phyloP scores from a whole-genome alignment of 352 stramenopile species.

The Saprolegnia parasitica region DNA sequence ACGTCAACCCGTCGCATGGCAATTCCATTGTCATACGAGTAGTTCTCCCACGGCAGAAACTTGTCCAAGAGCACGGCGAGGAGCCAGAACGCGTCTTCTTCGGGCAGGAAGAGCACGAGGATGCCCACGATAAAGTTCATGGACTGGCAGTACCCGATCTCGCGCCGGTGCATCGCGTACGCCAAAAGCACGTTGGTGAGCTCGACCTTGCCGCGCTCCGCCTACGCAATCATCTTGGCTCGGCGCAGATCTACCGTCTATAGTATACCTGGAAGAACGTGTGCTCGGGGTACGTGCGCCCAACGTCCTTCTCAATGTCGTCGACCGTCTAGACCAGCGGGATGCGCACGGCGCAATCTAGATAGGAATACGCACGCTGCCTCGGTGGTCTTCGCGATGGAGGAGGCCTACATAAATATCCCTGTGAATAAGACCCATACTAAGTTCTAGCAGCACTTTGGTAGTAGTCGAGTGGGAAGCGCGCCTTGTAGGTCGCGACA shows the following conservation, averaged over 20 bases:
- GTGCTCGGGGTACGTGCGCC: conserved; percentile 59
- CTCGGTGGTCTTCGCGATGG: not conserved
- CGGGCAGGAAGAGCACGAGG: conserved; percentile 58
- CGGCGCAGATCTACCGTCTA: not conserved
- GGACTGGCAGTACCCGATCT: conserved; percentile 60
- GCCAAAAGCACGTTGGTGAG: conserved; percentile 51
- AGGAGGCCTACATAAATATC: conserved; percentile 12
- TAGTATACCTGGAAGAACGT: conserved; percentile 39
- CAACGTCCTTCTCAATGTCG: conserved; percentile 64
- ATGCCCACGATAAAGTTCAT: conserved; percentile 79
- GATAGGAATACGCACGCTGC: conserved; percentile 7
- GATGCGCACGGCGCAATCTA: not conserved
- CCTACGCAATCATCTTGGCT: conserved; percentile 29
- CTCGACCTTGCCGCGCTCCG: conserved; percentile 40
- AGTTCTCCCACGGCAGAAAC: conserved; percentile 67
- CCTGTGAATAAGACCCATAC: not conserved
- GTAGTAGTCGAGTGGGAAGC: conserved; percentile 38
- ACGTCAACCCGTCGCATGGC: not conserved
- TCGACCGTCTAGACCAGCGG: conserved; percentile 31
- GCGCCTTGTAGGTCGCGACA: conserved; percentile 35
- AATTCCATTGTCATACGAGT: conserved; percentile 36
- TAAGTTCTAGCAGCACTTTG: conserved; percentile 28
- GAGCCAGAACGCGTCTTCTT: conserved; percentile 78
- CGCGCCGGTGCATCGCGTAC: conserved; percentile 52
- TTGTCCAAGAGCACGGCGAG: conserved; percentile 66